Percentiles rank a stretch among this genome's conserved stretches.
Conservation (phyloP, 306 rosid genomes). For the Sicyos baderoa region DNA sequence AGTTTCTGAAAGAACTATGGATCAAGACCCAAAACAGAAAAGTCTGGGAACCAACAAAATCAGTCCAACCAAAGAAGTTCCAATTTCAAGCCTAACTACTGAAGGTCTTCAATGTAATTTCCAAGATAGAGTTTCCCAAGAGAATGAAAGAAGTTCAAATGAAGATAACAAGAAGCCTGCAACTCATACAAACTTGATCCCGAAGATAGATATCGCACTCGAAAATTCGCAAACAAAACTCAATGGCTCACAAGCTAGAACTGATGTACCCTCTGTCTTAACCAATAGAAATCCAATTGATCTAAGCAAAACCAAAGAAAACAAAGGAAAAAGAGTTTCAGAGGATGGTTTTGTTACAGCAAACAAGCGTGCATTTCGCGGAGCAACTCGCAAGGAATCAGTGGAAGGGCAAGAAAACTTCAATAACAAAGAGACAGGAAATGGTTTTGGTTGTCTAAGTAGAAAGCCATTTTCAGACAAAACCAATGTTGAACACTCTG, state of each 20-base stretch:
- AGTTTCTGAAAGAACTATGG: neutral
- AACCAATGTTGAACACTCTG: conserved; percentile 46
- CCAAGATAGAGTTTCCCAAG: neutral
- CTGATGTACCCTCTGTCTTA: neutral
- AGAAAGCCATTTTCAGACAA: conserved; percentile 52
- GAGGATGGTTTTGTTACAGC: conserved; percentile 48
- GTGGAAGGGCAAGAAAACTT: conserved; percentile 24
- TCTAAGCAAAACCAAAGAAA: conserved; percentile 31
- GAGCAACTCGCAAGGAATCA: conserved; percentile 27
- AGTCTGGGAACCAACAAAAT: conserved; percentile 20
- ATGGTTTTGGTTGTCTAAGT: conserved; percentile 19
- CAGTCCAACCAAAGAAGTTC: conserved; percentile 22
- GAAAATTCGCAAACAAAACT: conserved; percentile 21
- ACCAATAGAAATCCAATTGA: conserved; percentile 24
- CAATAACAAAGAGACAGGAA: conserved; percentile 16
- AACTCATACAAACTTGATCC: conserved; percentile 10
- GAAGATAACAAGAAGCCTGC: conserved; percentile 13
- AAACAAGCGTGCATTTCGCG: conserved; percentile 28
- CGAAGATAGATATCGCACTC: conserved; percentile 10
- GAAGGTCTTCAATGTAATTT: conserved; percentile 17
- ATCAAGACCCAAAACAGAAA: conserved; percentile 13
- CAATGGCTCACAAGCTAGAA: conserved; percentile 7
- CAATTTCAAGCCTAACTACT: conserved; percentile 18
- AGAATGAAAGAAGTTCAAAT: conserved; percentile 21
- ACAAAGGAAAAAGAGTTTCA: conserved; percentile 21